Conservation (phyloP, 495 filamentous ascomycete genomes). For the Neurospora intermedia region DNA sequence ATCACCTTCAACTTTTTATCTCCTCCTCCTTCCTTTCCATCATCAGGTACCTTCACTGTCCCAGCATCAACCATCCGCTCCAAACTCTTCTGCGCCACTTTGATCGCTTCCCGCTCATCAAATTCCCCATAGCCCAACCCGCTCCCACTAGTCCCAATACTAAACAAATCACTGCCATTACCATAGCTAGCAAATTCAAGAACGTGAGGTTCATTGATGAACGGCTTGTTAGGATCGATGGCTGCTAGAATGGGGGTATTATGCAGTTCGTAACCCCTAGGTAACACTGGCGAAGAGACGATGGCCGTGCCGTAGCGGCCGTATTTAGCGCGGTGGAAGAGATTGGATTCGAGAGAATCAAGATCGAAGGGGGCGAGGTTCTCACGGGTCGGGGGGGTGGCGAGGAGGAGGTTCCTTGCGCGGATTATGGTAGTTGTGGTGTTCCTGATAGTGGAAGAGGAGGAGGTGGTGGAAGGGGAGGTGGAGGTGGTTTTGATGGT, state of each 20-base stretch:
- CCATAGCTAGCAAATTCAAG: not conserved
- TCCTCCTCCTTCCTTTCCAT: not conserved
- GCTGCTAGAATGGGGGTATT: slow-evolving; percentile 6
- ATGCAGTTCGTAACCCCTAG: not conserved
- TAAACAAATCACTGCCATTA: not conserved
- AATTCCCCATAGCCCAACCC: slow-evolving; percentile 3
- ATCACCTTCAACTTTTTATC: slow-evolving; percentile 10
- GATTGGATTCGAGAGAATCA: slow-evolving; percentile 12
- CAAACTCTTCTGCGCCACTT: slow-evolving; percentile 1
- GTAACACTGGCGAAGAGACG: slow-evolving; percentile 12
- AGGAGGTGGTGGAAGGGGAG: no score
- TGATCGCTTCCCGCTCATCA: not conserved
- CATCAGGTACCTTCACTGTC: not conserved
- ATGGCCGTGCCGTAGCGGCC: slow-evolving; percentile 23
- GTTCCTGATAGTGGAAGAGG: no score
- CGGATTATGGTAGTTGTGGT: no score
- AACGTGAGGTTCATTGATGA: slow-evolving; percentile 4
- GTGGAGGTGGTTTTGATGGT: no score
- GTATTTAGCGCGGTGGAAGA: slow-evolving; percentile 23
- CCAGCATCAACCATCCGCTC: slow-evolving; percentile 5
- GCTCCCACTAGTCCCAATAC: slow-evolving; percentile 1
- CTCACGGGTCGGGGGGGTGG: slow-evolving; percentile 1
- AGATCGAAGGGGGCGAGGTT: slow-evolving; percentile 27
- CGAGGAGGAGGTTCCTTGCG: slow-evolving; percentile 25
- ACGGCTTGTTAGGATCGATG: not conserved